phyloP scores from a whole-genome alignment of 306 rosid species.

The Quercus berberidifolia region DNA sequence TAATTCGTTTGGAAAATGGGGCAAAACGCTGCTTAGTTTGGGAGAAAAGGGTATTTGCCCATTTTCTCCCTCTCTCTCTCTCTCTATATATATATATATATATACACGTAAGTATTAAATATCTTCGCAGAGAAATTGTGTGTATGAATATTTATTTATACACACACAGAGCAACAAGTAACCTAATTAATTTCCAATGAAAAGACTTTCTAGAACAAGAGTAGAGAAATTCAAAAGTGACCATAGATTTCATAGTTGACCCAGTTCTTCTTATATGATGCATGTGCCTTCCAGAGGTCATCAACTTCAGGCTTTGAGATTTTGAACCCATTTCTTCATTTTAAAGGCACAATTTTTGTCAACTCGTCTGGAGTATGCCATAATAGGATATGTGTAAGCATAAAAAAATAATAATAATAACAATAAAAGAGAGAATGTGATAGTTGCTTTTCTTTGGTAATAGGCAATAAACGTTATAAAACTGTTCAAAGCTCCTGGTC shows the following conservation, averaged over 20 bases:
- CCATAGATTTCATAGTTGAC: slow-evolving; percentile 64
- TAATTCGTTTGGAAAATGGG: too few species aligned
- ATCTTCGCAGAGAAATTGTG: too few species aligned
- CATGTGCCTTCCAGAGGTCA: slow-evolving; percentile 15
- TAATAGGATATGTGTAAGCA: neutral
- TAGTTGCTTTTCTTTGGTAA: slow-evolving; percentile 27
- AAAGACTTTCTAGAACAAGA: slow-evolving; percentile 38
- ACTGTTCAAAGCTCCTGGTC: too few species aligned
- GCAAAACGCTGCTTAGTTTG: too few species aligned
- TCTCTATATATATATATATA: too few species aligned
- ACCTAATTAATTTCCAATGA: slow-evolving; percentile 17
- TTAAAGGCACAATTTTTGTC: slow-evolving; percentile 46
- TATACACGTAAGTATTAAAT: too few species aligned
- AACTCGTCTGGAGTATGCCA: slow-evolving; percentile 20
- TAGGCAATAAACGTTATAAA: slow-evolving; percentile 12
- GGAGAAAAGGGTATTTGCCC: too few species aligned
- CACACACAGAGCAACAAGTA: too few species aligned
- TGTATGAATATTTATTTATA: too few species aligned
- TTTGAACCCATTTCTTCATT: slow-evolving; percentile 38
- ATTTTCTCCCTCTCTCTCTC: too few species aligned
- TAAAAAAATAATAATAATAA: neutral
- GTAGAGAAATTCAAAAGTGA: slow-evolving; percentile 28
- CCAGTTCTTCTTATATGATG: slow-evolving; percentile 8
- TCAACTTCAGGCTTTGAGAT: neutral
- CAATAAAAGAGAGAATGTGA: neutral